These are phyloP conservation scores for Aureobasidium leucospermi DNA, from an alignment of 2,329 filamentous ascomycete species.

Conservation along the genomic window DNA sequence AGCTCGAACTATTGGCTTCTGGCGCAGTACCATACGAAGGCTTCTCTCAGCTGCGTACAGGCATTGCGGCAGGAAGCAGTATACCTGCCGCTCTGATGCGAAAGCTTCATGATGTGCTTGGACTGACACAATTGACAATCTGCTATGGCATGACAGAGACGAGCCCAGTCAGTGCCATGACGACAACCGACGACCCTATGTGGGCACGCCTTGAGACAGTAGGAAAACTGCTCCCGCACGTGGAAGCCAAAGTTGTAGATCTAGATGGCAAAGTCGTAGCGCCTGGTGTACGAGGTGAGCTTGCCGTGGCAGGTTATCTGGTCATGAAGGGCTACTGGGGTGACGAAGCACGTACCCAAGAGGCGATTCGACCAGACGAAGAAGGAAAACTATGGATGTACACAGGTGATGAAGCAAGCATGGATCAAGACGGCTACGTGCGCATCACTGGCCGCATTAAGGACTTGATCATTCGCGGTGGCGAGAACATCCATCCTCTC, in stretches of 20 bases:
- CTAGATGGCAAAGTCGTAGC: constrained; percentile 53
- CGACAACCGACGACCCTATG: constrained; percentile 65
- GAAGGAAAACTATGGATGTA: constrained; percentile 71
- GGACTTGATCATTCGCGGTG: constrained; percentile 88
- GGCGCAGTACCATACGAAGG: constrained; percentile 30
- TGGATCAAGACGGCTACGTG: constrained; percentile 77
- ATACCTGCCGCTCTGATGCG: constrained; percentile 78
- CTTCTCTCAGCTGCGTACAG: constrained; percentile 59
- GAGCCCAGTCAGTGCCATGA: constrained; percentile 68
- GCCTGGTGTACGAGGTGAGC: constrained; percentile 64
- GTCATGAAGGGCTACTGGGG: constrained; percentile 88
- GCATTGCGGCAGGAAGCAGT: constrained; percentile 82
- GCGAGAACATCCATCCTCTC: constrained; percentile 91
- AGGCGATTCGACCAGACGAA: constrained; percentile 55
- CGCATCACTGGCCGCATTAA: constrained; percentile 88
- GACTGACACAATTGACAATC: constrained; percentile 76
- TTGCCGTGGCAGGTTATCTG: constrained; percentile 76
- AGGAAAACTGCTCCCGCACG: constrained; percentile 77
- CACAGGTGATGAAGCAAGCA: constrained; percentile 83
- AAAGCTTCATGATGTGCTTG: constrained; percentile 63
- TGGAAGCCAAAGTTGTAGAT: constrained; percentile 68
- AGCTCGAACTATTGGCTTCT: constrained; percentile 66
- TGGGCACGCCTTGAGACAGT: constrained; percentile 68
- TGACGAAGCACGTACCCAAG: constrained; percentile 61
- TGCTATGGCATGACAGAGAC: constrained; percentile 98